Conservation (phyloP, 495 filamentous ascomycete species). For the Trypethelium eluteriae region DNA sequence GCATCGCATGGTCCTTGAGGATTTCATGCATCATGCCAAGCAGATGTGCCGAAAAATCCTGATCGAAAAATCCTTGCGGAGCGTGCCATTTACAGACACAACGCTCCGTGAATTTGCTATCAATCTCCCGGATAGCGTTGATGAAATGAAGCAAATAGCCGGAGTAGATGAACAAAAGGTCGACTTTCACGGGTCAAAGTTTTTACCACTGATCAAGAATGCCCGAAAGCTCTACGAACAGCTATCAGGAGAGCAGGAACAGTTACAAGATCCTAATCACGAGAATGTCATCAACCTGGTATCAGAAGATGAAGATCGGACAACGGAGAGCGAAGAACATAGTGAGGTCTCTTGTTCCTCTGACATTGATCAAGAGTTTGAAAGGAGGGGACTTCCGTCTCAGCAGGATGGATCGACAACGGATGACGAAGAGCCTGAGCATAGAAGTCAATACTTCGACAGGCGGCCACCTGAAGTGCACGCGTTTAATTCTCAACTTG, state of each 20-base stretch:
- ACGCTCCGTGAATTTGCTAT: conserved; percentile 80
- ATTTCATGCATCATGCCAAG: conserved; percentile 59
- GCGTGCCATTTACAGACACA: conserved; percentile 66
- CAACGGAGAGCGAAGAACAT: conserved; percentile 38
- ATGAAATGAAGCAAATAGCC: conserved; percentile 57
- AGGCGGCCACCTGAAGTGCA: conserved; percentile 9
- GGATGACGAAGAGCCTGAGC: conserved; percentile 21
- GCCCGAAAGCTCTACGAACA: conserved; percentile 51
- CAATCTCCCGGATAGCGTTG: conserved; percentile 53
- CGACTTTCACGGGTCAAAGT: conserved; percentile 54
- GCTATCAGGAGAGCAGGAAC: conserved; percentile 40
- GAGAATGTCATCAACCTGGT: conserved; percentile 59
- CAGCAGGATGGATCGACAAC: not conserved
- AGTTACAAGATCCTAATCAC: conserved; percentile 43
- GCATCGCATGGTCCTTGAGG: conserved; percentile 56
- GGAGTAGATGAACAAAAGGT: conserved; percentile 67
- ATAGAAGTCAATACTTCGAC: conserved; percentile 22
- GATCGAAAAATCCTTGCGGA: conserved; percentile 51
- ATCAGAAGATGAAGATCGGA: conserved; percentile 52
- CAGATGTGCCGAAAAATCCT: conserved; percentile 57
- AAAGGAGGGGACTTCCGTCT: not conserved
- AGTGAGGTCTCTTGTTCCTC: conserved; percentile 36
- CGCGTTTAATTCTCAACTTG: conserved; percentile 15
- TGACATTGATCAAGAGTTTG: conserved; percentile 33
- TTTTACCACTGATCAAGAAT: conserved; percentile 56